Conservation (phyloP, 108 stramenopile species). For the Stephanodiscus minutulus region DNA sequence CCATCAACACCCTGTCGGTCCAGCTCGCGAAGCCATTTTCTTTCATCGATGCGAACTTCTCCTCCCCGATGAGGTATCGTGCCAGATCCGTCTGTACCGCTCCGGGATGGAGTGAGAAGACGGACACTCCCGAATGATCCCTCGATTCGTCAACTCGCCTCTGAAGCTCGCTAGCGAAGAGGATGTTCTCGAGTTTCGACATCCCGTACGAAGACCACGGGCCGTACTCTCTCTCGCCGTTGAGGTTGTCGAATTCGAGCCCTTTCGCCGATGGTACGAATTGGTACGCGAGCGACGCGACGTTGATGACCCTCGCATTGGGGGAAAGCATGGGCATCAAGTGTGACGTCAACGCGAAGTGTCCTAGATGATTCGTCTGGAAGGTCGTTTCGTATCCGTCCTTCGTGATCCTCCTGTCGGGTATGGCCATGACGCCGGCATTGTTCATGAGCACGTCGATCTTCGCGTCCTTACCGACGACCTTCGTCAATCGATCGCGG, state of each 20-base stretch:
- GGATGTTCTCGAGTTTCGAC: constrained; percentile 69
- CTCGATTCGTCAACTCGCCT: constrained; percentile 44
- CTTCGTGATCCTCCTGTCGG: constrained; percentile 47
- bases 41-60: constrained; percentile 47
- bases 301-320: constrained; percentile 58
- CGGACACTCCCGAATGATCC: constrained; percentile 8
- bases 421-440: constrained; percentile 76
- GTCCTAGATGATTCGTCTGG: constrained; percentile 79
- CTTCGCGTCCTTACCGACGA: constrained; percentile 34
- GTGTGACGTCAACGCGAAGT: constrained; percentile 65
- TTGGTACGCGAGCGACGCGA: constrained; percentile 52
- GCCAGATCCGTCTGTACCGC: constrained; percentile 62
- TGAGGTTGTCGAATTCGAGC: constrained; percentile 51
- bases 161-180: constrained; percentile 70
- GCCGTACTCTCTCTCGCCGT: constrained; percentile 55
- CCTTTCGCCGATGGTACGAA: constrained; percentile 40
- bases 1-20: constrained; percentile 43
- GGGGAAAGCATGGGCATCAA: constrained; percentile 44
- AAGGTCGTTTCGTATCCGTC: constrained; percentile 74
- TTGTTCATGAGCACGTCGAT: constrained; percentile 81
- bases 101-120: constrained; percentile 65
- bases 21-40: constrained; percentile 41
- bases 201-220: constrained; percentile 56
- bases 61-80: constrained; percentile 52
- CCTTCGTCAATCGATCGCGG: constrained; percentile 31